Evolutionary conservation across 106 monocot genomes (phyloP), one percentile per base, ranked within the genome.

Genomic region (Amphibolis antarctica): DNA sequence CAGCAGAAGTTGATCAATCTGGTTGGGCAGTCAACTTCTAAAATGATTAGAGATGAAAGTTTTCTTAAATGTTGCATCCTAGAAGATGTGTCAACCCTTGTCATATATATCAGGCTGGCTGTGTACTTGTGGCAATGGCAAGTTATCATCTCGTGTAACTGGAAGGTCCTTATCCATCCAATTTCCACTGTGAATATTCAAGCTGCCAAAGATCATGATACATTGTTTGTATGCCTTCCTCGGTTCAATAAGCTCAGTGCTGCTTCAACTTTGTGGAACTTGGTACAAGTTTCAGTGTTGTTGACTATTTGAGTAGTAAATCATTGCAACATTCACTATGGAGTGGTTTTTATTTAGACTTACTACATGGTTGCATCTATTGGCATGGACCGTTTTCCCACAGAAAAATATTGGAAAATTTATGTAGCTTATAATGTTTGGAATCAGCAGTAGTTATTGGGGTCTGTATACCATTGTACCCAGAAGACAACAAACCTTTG

Each of bases 21-120:
- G n/a, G 48, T n/a, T 17, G n/a, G 48, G 10, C n/a, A 9, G 3
- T 49, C 0, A 2, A 49, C 11, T 17, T 13, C 1, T 49, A 49
- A 49, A n/a, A 49, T 49, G 48, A 49, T 36, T 49, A 49, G 48
- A 17, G 48, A 49, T 49, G 48, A 49, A 49, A 49, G n/a, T n/a
- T n/a, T n/a, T n/a, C n/a, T n/a, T n/a, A n/a, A n/a, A n/a, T n/a
- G n/a, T n/a, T n/a, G n/a, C n/a, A n/a, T n/a, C n/a, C n/a, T n/a
- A n/a, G n/a, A n/a, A n/a, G n/a, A n/a, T n/a, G 10, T 17, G 11
- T 4, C 48, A 49, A n/a, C n/a, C n/a, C n/a, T n/a, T 49, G 48
- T 49, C 13, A 49, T 13, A 49, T n/a, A 49, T 49, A n/a, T n/a
- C n/a, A 13, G 48, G 48, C 0, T 1, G 1, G 48, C n/a, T 49